These are phyloP conservation scores for Mollisia scopiformis DNA, from an alignment of 2,329 filamentous ascomycete genomes.

Conservation along the genomic window DNA sequence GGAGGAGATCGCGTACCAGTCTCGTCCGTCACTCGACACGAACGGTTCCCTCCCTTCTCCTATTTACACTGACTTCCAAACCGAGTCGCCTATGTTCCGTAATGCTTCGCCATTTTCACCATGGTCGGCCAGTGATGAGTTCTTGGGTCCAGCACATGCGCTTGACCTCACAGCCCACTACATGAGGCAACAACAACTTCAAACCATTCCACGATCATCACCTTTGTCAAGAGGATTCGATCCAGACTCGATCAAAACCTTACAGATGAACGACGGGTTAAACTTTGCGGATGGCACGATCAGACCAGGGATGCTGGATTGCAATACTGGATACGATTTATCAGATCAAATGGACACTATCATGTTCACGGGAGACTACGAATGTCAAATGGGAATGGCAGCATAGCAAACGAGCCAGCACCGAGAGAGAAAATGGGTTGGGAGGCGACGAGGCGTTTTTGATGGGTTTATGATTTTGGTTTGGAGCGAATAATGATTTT, in stretches of 20 bases:
- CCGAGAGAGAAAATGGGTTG: background rate
- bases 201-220: constrained; percentile 18
- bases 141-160: constrained; percentile 23
- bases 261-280: constrained; percentile 27
- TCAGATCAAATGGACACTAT: constrained; percentile 19
- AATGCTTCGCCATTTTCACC: constrained; percentile 28
- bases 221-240: constrained; percentile 20
- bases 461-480: background rate
- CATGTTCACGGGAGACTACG: constrained; percentile 19
- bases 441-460: background rate
- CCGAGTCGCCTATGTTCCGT: constrained; percentile 30
- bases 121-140: constrained; percentile 31
- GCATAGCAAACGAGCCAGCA: background rate
- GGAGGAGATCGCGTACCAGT: constrained; percentile 19
- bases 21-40: constrained; percentile 23
- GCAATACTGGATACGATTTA: background rate
- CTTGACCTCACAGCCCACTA: constrained; percentile 30
- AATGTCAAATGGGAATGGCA: constrained; percentile 17
- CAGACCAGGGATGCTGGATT: constrained; percentile 19
- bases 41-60: constrained; percentile 29
- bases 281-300: constrained; percentile 25
- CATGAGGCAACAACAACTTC: constrained; percentile 25
- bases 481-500: background rate
- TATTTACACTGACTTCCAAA: constrained; percentile 30
- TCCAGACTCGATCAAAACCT: constrained; percentile 19